phyloP scores from a whole-genome alignment of 352 stramenopile genomes.

The Globisporangium mamillatum region DNA sequence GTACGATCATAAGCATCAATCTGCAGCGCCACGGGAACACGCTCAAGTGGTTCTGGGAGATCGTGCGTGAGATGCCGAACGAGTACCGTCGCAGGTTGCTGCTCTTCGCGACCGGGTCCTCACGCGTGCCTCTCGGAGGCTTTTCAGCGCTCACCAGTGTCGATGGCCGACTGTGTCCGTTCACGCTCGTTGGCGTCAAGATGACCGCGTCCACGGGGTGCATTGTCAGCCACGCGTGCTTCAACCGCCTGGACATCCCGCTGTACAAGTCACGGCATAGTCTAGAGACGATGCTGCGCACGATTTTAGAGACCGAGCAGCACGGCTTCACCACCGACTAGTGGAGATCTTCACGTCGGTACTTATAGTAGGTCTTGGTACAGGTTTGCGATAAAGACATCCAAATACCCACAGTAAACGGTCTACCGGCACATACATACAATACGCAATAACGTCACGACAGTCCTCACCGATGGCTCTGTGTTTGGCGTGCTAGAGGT shows the following conservation, averaged over 20 bases:
- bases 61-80: background rate
- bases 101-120: background rate
- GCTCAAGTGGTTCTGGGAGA: background rate
- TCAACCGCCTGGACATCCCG: background rate
- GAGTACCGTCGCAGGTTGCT: background rate
- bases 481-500: too few species aligned
- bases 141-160: background rate
- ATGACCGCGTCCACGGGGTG: background rate
- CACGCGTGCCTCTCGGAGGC: background rate
- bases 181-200: background rate
- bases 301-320: background rate
- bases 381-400: too few species aligned
- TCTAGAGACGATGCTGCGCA: background rate
- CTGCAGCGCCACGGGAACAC: background rate
- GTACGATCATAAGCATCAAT: background rate
- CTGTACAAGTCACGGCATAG: background rate
- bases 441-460: too few species aligned
- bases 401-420: too few species aligned
- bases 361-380: too few species aligned
- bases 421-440: too few species aligned
- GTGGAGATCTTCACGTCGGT: too few species aligned
- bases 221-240: conserved; percentile 3
- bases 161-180: background rate
- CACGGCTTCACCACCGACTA: background rate
- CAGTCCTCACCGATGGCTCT: too few species aligned